Base-by-base conservation (phyloP, 2,329 filamentous ascomycete species). In the Talaromyces verruculosus region DNA sequence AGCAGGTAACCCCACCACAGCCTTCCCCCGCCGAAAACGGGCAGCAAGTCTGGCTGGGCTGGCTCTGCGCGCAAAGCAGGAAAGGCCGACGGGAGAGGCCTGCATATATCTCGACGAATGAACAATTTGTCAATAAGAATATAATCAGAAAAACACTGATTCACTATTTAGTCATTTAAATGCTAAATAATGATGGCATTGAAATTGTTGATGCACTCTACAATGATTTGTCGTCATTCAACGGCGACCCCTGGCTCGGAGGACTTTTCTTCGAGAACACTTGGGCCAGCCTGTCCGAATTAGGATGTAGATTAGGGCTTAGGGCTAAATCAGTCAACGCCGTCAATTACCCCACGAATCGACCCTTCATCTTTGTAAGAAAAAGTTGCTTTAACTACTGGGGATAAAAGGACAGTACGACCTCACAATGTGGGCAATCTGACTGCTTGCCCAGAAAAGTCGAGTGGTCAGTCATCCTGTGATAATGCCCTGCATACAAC, bases 41-140 rank as follows among this genome's bases (percentile, higher is more conserved):
- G 66, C 33, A 67, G 67, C 66, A 69, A 67, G 61, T 51, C 59
- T 65, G n/a, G 66, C 69, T 53, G 67, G 67, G 70, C 76, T 68
- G 69, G 75, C 70, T 75, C 71, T 72, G 72, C 68, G 72, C 68
- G 69, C 68, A 66, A 71, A 71, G 72, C 71, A 71, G 62, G 71
- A 64, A 66, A 71, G 68, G 61, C 68, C 68, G 68, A 28, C 39
- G 30, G 71, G 58, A 49, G 49, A 15, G 55, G 65, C 70, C 73
- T 71, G 72, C 76, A 77, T 77, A 71, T 72, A 76, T 30, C 33
- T 37, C 51, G 30, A 55, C 51, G 17, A 53, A 25, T 25, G 3
- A 25, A 25, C 25, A 25, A 25, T 2, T 25, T 25, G 25, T 3
- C 25, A 25, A 25, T 25, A 25, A 25, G 25, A 25, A 35, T 35